These are phyloP conservation scores for Cercospora citrullina DNA, from an alignment of 2,329 filamentous ascomycete genomes.

Conservation along the genomic window DNA sequence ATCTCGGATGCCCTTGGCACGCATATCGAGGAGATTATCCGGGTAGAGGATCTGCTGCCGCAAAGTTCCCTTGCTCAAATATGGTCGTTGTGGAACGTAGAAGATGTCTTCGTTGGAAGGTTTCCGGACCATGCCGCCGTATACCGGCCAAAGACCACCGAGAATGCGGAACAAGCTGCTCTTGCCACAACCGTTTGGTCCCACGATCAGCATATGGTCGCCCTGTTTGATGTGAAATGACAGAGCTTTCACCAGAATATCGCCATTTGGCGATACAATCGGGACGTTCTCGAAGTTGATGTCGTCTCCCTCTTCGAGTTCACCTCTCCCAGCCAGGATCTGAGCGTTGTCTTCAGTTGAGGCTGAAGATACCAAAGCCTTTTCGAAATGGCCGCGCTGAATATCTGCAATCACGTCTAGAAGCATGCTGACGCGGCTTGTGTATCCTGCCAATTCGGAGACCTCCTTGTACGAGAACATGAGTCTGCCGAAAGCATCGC, in stretches of 20 bases:
- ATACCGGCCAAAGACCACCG: slow-evolving; percentile 95
- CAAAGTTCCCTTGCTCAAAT: slow-evolving; percentile 86
- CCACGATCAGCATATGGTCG: slow-evolving; percentile 90
- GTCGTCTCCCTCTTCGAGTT: slow-evolving; percentile 75
- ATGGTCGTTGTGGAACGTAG: slow-evolving; percentile 95
- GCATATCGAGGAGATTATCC: slow-evolving; percentile 83
- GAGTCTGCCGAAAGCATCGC: slow-evolving; percentile 89
- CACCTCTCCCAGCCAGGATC: slow-evolving; percentile 78
- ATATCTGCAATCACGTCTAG: slow-evolving; percentile 95
- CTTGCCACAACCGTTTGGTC: slow-evolving; percentile 96
- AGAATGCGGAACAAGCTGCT: slow-evolving; percentile 94
- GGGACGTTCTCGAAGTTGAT: slow-evolving; percentile 88
- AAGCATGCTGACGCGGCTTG: slow-evolving; percentile 83
- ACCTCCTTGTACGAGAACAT: slow-evolving; percentile 99
- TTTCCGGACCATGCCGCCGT: slow-evolving; percentile 89
- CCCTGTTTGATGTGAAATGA: slow-evolving; percentile 84
- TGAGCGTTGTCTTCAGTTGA: slow-evolving; percentile 78
- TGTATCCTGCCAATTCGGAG: slow-evolving; percentile 93
- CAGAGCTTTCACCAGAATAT: slow-evolving; percentile 80
- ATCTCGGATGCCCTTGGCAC: slow-evolving; percentile 78
- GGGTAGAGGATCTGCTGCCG: slow-evolving; percentile 97
- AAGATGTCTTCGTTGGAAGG: slow-evolving; percentile 92
- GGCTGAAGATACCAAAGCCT: slow-evolving; percentile 90
- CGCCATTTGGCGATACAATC: slow-evolving; percentile 95
- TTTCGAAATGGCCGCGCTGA: slow-evolving; percentile 85